These are phyloP conservation scores for Patellaria atrata DNA, from an alignment of 495 filamentous ascomycete species.

Conservation along the genomic window DNA sequence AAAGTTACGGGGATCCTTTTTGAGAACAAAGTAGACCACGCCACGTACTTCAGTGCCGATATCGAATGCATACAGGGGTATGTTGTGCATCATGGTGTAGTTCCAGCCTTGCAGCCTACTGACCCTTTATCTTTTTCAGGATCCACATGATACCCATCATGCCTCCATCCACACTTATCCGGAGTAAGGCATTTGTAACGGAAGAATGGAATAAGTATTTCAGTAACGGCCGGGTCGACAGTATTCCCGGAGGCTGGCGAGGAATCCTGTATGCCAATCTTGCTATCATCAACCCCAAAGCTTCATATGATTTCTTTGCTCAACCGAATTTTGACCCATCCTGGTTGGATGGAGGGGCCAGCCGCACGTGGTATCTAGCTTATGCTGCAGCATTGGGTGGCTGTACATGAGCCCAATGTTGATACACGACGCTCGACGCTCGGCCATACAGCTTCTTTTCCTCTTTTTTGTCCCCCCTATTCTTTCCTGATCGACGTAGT, in stretches of 20 bases:
- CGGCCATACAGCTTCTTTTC: too few species aligned
- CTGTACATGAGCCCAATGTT: too few species aligned
- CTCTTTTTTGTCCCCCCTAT: too few species aligned
- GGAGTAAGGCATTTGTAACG: constrained; percentile 52
- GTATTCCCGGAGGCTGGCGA: constrained; percentile 62
- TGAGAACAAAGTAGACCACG: constrained; percentile 93
- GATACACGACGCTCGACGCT: too few species aligned
- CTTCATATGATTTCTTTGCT: constrained; percentile 62
- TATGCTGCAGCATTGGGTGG: constrained; percentile 47
- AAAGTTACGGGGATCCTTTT: constrained; percentile 87
- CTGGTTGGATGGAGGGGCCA: constrained; percentile 77
- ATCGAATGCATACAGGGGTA: constrained; percentile 73
- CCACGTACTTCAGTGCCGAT: constrained; percentile 78
- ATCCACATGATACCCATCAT: constrained; percentile 94
- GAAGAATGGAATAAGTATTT: constrained; percentile 85
- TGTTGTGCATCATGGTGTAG: too few species aligned
- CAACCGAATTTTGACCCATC: constrained; percentile 46
- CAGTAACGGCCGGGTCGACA: constrained; percentile 40
- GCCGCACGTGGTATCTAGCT: constrained; percentile 78
- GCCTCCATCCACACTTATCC: constrained; percentile 52
- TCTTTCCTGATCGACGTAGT: too few species aligned
- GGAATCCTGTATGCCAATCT: constrained; percentile 75
- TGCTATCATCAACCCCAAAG: constrained; percentile 57
- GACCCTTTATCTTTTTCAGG: background rate
- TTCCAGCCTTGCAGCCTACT: background rate